Conservation (phyloP, 495 filamentous ascomycete species). For the Halenospora varia region DNA sequence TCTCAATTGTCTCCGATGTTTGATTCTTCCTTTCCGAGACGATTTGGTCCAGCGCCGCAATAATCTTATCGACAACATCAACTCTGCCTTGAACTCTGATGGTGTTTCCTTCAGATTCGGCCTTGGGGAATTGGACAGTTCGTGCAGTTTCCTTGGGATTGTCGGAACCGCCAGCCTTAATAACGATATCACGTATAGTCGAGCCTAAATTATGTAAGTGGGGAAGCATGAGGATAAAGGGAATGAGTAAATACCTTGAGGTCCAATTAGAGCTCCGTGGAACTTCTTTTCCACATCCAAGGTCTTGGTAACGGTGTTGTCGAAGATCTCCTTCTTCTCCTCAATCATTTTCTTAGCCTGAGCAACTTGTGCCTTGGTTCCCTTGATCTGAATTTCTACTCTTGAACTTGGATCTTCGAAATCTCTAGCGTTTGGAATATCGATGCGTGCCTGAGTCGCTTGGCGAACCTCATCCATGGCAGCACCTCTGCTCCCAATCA, state of each 20-base stretch:
- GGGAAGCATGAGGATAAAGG: constrained; percentile 20
- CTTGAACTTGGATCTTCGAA: constrained; percentile 48
- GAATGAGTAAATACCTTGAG: constrained; percentile 59
- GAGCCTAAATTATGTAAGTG: constrained; percentile 62
- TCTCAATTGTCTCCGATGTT: constrained; percentile 67
- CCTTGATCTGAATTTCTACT: constrained; percentile 84
- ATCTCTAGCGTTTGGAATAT: constrained; percentile 66
- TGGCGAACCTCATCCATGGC: constrained; percentile 88
- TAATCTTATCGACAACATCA: constrained; percentile 82
- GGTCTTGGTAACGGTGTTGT: constrained; percentile 76
- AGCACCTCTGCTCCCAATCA: constrained; percentile 85
- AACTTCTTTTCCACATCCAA: constrained; percentile 88
- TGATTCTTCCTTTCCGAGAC: constrained; percentile 77
- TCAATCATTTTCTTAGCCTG: constrained; percentile 84
- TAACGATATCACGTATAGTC: constrained; percentile 81
- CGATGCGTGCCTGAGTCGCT: constrained; percentile 78
- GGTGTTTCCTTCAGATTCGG: constrained; percentile 70
- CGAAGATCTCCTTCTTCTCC: constrained; percentile 78
- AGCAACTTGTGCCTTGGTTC: constrained; percentile 83
- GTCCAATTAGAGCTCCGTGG: constrained; percentile 86
- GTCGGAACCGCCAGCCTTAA: constrained; percentile 82
- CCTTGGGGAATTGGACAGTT: constrained; percentile 85
- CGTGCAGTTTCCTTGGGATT: constrained; percentile 75
- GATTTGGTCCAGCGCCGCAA: constrained; percentile 72
- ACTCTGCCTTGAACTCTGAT: constrained; percentile 84